Percentiles rank a stretch among this genome's conserved stretches.
phyloP scores from a whole-genome alignment of 2,329 filamentous ascomycete genomes.

The Aureobasidium leucospermi region DNA sequence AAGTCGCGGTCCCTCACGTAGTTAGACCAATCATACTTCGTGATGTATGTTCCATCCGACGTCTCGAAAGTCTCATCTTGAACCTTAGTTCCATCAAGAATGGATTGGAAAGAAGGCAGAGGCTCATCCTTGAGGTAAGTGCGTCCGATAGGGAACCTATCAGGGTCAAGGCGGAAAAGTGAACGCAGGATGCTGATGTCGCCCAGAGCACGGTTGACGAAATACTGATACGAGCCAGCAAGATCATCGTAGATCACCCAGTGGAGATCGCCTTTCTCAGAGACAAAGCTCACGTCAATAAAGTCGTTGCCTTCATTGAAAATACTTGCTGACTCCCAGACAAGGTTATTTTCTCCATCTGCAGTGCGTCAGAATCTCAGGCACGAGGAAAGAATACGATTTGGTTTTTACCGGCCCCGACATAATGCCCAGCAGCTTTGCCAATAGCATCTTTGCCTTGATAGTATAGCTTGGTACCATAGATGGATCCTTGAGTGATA shows the following conservation, averaged over 20 bases:
- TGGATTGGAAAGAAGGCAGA: constrained; percentile 38
- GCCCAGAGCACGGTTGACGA: constrained; percentile 44
- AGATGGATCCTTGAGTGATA: constrained; percentile 31
- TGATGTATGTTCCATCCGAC: constrained; percentile 43
- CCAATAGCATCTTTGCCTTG: constrained; percentile 36
- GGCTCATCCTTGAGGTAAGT: constrained; percentile 40
- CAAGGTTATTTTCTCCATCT: constrained; percentile 40
- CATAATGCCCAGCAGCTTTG: constrained; percentile 36
- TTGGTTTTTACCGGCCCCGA: constrained; percentile 27
- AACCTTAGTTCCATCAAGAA: constrained; percentile 40
- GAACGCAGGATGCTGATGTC: constrained; percentile 44
- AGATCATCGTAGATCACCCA: constrained; percentile 45
- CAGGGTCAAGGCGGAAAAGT: constrained; percentile 40
- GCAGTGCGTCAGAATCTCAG: constrained; percentile 20
- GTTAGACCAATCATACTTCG: constrained; percentile 44
- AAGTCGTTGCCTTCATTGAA: constrained; percentile 34
- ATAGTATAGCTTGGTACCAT: constrained; percentile 35
- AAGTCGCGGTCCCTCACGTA: constrained; percentile 35
- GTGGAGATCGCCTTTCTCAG: constrained; percentile 43
- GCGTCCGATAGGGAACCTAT: constrained; percentile 39
- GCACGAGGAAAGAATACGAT: background rate
- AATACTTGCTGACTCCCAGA: constrained; percentile 42
- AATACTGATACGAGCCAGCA: constrained; percentile 47
- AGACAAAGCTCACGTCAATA: constrained; percentile 43
- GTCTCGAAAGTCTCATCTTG: constrained; percentile 49